Conservation (phyloP, 257 asterid species). For the Linderniella brevidens region DNA sequence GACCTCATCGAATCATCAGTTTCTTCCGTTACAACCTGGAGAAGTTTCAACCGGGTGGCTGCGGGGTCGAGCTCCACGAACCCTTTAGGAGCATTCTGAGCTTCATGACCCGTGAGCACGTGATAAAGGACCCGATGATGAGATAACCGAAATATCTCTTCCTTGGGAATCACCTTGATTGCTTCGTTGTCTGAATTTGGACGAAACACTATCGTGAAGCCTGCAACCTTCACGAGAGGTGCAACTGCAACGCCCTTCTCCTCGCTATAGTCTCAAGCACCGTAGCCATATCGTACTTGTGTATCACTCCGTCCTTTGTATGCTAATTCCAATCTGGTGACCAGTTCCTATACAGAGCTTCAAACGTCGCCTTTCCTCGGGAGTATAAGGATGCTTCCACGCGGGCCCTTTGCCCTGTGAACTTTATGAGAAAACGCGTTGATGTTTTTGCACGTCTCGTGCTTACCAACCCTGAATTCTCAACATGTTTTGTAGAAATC, state of each 20-base stretch:
- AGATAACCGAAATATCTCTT: slow-evolving; percentile 91
- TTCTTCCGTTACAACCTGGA: slow-evolving; percentile 25
- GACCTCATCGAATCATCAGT: too few species aligned
- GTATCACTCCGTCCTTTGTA: slow-evolving; percentile 72
- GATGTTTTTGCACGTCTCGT: slow-evolving; percentile 73
- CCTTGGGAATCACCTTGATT: slow-evolving; percentile 48
- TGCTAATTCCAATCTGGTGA: slow-evolving; percentile 68
- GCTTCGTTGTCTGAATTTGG: slow-evolving; percentile 32
- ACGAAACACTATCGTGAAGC: slow-evolving; percentile 72
- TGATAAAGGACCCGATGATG: slow-evolving; percentile 75
- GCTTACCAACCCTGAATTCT: slow-evolving; percentile 57
- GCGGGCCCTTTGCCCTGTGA: slow-evolving; percentile 73
- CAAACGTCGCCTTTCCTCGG: slow-evolving; percentile 85
- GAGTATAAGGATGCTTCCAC: slow-evolving; percentile 79
- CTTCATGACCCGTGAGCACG: slow-evolving; percentile 44
- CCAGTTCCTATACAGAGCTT: slow-evolving; percentile 92
- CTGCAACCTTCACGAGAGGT: slow-evolving; percentile 54
- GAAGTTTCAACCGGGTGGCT: slow-evolving; percentile 55
- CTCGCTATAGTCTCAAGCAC: slow-evolving; percentile 81
- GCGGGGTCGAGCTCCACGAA: slow-evolving; percentile 80
- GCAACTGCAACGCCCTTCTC: slow-evolving; percentile 68
- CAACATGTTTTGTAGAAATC: slow-evolving; percentile 96
- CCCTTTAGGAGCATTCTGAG: slow-evolving; percentile 34
- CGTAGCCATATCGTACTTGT: slow-evolving; percentile 92
- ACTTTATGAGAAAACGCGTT: slow-evolving; percentile 87